Conservation (phyloP, 352 stramenopile genomes). For the Pythium scleroteichum region DNA sequence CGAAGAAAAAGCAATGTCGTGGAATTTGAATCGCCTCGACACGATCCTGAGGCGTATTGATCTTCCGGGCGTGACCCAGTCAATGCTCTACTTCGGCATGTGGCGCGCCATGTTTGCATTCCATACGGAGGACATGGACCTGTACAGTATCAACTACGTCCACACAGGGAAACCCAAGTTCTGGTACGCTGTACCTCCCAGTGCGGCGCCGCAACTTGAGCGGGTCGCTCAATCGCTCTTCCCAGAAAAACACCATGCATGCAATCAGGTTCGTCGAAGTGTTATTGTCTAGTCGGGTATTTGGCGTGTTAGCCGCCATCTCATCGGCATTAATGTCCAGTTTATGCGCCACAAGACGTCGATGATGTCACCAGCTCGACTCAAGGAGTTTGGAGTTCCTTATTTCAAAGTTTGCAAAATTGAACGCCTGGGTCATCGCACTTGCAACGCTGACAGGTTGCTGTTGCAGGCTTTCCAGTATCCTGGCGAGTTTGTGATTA, state of each 20-base stretch:
- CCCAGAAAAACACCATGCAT: constrained; percentile 82
- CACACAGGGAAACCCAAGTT: constrained; percentile 92
- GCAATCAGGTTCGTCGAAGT: constrained; percentile 49
- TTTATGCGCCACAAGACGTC: constrained; percentile 94
- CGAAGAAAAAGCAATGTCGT: constrained; percentile 59
- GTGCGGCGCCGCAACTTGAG: constrained; percentile 76
- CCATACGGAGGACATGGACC: constrained; percentile 94
- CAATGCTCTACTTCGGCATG: constrained; percentile 95
- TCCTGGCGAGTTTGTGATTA: constrained; percentile 92
- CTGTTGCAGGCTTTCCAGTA: constrained; percentile 64
- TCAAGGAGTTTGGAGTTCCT: constrained; percentile 84
- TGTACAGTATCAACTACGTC: constrained; percentile 95
- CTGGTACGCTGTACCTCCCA: constrained; percentile 90
- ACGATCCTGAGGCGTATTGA: constrained; percentile 85
- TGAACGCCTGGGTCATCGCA: background rate
- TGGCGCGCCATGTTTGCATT: constrained; percentile 94
- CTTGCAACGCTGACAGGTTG: background rate
- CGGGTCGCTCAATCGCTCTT: constrained; percentile 84
- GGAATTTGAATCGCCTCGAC: constrained; percentile 88
- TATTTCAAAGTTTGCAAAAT: constrained; percentile 53
- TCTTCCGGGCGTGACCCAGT: constrained; percentile 82
- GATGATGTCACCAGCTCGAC: constrained; percentile 80
- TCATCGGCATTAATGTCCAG: constrained; percentile 28
- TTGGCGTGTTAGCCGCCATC: background rate
- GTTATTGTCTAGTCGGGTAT: background rate